Percentiles rank a stretch among this genome's conserved stretches.
Conservation (phyloP, 1,284 basidiomycete species). For the Lentinus polychrous region DNA sequence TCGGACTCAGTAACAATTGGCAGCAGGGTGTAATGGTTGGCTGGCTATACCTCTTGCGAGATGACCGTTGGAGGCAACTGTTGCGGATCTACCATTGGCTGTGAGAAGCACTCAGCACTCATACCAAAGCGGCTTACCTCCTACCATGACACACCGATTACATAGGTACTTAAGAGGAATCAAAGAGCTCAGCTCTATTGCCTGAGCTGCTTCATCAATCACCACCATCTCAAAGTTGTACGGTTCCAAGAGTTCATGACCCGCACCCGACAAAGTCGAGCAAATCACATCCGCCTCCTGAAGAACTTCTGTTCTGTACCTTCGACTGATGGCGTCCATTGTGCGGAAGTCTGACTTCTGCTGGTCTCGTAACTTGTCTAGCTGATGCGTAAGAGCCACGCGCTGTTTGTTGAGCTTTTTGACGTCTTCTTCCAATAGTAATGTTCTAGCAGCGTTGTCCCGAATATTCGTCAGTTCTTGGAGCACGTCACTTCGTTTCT, state of each 20-base stretch:
- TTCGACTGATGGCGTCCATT: slow-evolving; percentile 72
- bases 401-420: slow-evolving; percentile 62
- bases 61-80: slow-evolving; percentile 97
- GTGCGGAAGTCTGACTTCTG: slow-evolving; percentile 70
- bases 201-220: slow-evolving; percentile 98
- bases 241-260: slow-evolving; percentile 80
- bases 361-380: slow-evolving; percentile 78
- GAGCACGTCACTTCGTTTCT: slow-evolving; percentile 53
- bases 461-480: slow-evolving; percentile 49
- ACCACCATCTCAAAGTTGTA: slow-evolving; percentile 95
- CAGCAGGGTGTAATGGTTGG: background rate
- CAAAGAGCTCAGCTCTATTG: slow-evolving; percentile 93
- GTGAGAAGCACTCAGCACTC: background rate
- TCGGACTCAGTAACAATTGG: background rate
- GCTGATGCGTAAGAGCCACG: slow-evolving; percentile 57
- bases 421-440: slow-evolving; percentile 61
- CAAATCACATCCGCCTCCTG: slow-evolving; percentile 92
- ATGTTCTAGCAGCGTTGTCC: slow-evolving; percentile 42
- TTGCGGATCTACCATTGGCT: slow-evolving; percentile 68
- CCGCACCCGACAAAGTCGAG: slow-evolving; percentile 87
- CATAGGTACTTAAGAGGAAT: slow-evolving; percentile 93
- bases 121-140: slow-evolving; percentile 46
- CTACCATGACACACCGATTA: slow-evolving; percentile 88
- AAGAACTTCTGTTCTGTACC: slow-evolving; percentile 71
- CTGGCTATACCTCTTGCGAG: slow-evolving; percentile 58